These are phyloP conservation scores for Cystofilobasidium ferigula DNA, from an alignment of 768 basidiomycete genomes.

Conservation along the genomic window DNA sequence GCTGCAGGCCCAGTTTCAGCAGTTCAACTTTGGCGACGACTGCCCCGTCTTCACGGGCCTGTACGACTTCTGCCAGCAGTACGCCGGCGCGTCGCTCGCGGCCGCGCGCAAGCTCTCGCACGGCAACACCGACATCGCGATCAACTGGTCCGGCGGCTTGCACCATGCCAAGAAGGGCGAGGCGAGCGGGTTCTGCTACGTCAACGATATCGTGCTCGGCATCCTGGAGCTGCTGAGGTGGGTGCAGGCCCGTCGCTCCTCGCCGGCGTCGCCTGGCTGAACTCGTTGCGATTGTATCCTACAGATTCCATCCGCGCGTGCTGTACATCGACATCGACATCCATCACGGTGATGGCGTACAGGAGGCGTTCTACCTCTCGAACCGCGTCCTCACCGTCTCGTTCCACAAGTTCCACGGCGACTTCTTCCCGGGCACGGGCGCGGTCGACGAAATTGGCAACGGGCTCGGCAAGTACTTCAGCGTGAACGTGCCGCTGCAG, in stretches of 20 bases:
- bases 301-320: conserved; percentile 80
- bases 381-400: conserved; percentile 98
- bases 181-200: conserved; percentile 96
- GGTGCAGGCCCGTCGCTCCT: conserved; percentile 15
- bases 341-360: conserved; percentile 96
- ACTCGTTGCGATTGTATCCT: neutral
- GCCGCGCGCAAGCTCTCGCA: conserved; percentile 77
- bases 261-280: neutral
- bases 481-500: conserved; percentile 83
- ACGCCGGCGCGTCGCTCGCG: conserved; percentile 80
- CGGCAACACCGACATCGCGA: conserved; percentile 84
- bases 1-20: conserved; percentile 53
- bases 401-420: conserved; percentile 97
- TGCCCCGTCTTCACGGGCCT: conserved; percentile 92
- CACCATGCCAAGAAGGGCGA: conserved; percentile 98
- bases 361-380: conserved; percentile 93
- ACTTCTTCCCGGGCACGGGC: conserved; percentile 97
- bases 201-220: conserved; percentile 91
- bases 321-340: conserved; percentile 99
- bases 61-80: conserved; percentile 89
- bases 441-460: conserved; percentile 79
- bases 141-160: conserved; percentile 97
- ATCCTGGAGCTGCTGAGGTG: conserved; percentile 85
- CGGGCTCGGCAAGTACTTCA: conserved; percentile 85
- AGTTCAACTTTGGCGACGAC: conserved; percentile 91